Base-by-base conservation (phyloP, 1,139 yeast species). In the Hyphopichia khmerensis region DNA sequence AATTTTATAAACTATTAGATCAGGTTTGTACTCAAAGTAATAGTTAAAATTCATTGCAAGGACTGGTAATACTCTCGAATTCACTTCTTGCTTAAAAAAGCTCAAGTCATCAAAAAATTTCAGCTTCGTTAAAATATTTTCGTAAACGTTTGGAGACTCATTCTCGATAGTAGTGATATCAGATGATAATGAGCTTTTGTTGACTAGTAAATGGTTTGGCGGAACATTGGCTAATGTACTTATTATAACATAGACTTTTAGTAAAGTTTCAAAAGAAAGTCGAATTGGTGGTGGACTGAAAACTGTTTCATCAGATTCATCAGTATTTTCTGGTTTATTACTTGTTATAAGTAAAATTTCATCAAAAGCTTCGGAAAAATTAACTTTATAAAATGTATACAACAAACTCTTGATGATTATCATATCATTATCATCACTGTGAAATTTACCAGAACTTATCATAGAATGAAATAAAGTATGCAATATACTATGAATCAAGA, bases 11-110 rank as follows among this genome's bases (percentile, higher is more conserved):
- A 54, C 44, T 31, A 67, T 47, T 32, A 70, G 50, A 48, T 72
- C 78, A 1, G 64, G 65, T 23, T 59, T 53, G 40, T 58, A 59
- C 3, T 52, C 52, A 47, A 69, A 65, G 45, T 56, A 60, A 41
- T 58, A 57, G 43, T 64, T 64, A 48, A 62, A 65, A 38, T 62
- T 59, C 43, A 61, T 57, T 3, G 62, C 58, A 21, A 65, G 51
- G 11, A 63, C 49, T 0, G 71, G 67, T 4, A 62, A 37, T 5
- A 63, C 40, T 31, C 59, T 52, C 45, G 53, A 55, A 17, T 50
- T 47, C 14, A 65, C 40, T 29, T 52, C 55, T 27, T 46, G 47
- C 21, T 48, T 44, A 40, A 48, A 55, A 14, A 44, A 40, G 5
- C 41, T 33, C 19, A 33, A 13, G 9, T 46, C 37, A 29, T 51